These are phyloP conservation scores for Pichia ethanolica DNA, from an alignment of 805 yeast species.

Conservation along the genomic window DNA sequence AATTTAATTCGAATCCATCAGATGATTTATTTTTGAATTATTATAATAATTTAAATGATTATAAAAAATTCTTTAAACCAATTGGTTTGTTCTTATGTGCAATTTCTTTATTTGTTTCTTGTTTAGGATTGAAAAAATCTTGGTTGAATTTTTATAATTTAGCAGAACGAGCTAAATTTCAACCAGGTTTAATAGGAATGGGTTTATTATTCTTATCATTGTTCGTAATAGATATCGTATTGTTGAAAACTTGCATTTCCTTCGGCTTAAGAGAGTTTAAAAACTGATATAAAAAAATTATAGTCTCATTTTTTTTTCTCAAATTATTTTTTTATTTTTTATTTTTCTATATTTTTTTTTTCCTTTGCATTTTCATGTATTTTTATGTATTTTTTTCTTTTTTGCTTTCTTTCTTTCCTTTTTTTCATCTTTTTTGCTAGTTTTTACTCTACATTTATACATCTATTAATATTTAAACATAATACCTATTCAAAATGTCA, in stretches of 20 bases:
- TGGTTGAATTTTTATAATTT: constrained; percentile 3
- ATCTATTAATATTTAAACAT: neutral
- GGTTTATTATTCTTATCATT: neutral
- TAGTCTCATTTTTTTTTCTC: neutral
- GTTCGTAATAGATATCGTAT: neutral
- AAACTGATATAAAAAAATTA: neutral
- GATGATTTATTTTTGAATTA: no score
- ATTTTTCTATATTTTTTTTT: neutral
- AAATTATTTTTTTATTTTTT: neutral
- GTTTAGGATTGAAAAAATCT: constrained; percentile 1
- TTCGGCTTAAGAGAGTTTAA: neutral
- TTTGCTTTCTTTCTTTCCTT: no score
- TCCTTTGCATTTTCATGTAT: no score
- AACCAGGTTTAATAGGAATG: constrained; percentile 4
- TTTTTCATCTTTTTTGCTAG: no score
- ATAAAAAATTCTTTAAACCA: neutral
- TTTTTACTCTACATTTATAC: neutral
- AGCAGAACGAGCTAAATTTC: neutral
- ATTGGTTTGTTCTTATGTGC: neutral
- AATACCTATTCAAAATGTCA: constrained; percentile 15
- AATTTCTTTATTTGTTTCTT: neutral
- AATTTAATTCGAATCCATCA: no score
- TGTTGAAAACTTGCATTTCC: constrained; percentile 1
- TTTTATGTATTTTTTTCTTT: no score
- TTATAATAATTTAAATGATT: neutral